phyloP scores from a whole-genome alignment of 257 asterid species.

The Capsicum pubescens region DNA sequence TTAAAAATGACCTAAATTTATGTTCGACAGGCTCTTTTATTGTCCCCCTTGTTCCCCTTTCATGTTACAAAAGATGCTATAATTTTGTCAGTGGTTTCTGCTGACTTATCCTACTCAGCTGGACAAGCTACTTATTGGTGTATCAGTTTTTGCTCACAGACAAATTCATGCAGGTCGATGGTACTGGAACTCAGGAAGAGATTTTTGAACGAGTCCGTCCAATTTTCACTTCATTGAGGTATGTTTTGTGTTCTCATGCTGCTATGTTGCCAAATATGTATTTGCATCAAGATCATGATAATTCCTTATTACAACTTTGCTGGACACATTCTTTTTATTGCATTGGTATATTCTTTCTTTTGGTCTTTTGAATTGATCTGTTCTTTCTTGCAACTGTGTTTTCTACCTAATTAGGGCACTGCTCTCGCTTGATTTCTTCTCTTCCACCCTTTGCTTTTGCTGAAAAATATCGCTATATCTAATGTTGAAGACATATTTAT shows the following conservation, averaged over 20 bases:
- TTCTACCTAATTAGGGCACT: not conserved
- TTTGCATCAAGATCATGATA: slow-evolving; percentile 18
- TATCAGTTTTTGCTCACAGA: not conserved
- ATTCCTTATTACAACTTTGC: not conserved
- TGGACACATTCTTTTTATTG: not conserved
- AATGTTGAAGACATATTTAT: not conserved
- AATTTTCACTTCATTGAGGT: slow-evolving; percentile 68
- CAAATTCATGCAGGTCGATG: slow-evolving; percentile 68
- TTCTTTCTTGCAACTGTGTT: slow-evolving; percentile 1
- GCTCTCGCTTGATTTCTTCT: not conserved
- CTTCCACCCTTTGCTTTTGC: too few species aligned
- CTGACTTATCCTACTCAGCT: not conserved
- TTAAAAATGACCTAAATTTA: not conserved
- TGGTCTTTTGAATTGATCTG: not conserved
- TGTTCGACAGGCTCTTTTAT: not conserved
- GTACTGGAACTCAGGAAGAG: slow-evolving; percentile 85
- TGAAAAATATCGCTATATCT: not conserved
- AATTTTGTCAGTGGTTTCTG: not conserved
- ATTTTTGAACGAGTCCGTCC: slow-evolving; percentile 77
- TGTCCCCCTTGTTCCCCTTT: not conserved
- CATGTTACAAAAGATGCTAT: slow-evolving; percentile 19
- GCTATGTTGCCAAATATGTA: not conserved
- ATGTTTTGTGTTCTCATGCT: slow-evolving; percentile 27
- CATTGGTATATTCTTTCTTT: not conserved
- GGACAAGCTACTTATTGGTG: slow-evolving; percentile 4